A percentile compares a stretch with the other conserved stretches of the same genome.
Evolutionary conservation across 192 early-diverging fungal species (phyloP).

Genomic region (Backusella australiensis): DNA sequence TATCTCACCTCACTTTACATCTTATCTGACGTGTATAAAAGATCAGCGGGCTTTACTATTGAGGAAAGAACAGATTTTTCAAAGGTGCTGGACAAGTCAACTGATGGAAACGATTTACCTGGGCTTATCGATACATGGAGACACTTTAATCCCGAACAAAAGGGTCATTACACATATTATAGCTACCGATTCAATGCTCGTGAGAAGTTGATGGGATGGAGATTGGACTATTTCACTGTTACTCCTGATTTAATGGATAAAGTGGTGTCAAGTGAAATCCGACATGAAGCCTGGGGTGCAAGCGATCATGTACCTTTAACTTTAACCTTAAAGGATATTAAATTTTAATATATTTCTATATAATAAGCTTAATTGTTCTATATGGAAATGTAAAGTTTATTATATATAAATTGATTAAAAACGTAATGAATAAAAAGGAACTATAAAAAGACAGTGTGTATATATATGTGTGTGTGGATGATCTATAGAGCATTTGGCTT

Average conservation of each 20-base stretch:
- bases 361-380: neutral
- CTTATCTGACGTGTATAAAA: conserved; percentile 7
- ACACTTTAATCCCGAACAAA: conserved; percentile 63
- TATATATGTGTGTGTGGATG: neutral
- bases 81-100: conserved; percentile 39
- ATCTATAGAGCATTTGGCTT: conserved; percentile 5
- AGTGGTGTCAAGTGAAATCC: conserved; percentile 61
- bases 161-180: conserved; percentile 74
- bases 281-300: conserved; percentile 79
- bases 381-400: neutral
- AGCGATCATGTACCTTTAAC: conserved; percentile 87
- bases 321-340: conserved; percentile 49
- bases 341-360: neutral
- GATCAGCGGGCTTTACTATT: conserved; percentile 78
- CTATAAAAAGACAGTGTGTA: neutral
- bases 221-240: conserved; percentile 85
- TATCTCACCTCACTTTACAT: neutral
- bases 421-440: neutral
- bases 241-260: conserved; percentile 54
- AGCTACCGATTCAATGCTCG: conserved; percentile 73
- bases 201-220: conserved; percentile 74
- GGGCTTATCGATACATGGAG: conserved; percentile 74
- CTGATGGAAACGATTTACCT: conserved; percentile 38
- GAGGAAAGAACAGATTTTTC: conserved; percentile 78
- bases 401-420: neutral